Conservation (phyloP, 2,329 filamentous ascomycete species). For the Colletotrichum siamense region DNA sequence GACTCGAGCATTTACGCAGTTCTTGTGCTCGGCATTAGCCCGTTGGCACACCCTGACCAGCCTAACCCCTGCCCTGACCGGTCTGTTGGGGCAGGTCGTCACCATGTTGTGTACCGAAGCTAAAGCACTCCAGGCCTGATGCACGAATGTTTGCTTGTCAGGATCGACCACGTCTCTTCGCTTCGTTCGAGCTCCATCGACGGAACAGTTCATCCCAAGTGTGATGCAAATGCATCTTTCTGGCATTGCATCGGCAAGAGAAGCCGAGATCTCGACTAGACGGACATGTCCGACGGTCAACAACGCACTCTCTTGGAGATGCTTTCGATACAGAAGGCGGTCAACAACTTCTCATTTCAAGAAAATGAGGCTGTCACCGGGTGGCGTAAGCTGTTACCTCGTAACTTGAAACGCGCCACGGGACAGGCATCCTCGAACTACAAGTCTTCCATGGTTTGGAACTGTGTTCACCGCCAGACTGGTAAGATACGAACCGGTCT, state of each 20-base stretch:
- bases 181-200: neutral
- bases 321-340: neutral
- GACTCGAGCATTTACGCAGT: neutral
- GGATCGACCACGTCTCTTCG: neutral
- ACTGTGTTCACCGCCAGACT: neutral
- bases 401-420: neutral
- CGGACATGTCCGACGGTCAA: neutral
- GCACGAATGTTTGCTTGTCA: neutral
- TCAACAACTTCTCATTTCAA: neutral
- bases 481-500: neutral
- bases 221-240: neutral
- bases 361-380: neutral
- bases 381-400: neutral
- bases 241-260: neutral
- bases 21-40: neutral
- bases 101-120: neutral
- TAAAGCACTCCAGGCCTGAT: neutral
- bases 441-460: neutral
- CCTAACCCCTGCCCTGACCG: neutral
- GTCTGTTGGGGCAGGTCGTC: neutral
- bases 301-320: neutral
- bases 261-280: neutral
- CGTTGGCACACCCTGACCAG: neutral
- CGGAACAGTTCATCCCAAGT: neutral
- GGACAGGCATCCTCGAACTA: neutral